phyloP scores from a whole-genome alignment of 1,284 basidiomycete species.

The Pterulicium gracile region DNA sequence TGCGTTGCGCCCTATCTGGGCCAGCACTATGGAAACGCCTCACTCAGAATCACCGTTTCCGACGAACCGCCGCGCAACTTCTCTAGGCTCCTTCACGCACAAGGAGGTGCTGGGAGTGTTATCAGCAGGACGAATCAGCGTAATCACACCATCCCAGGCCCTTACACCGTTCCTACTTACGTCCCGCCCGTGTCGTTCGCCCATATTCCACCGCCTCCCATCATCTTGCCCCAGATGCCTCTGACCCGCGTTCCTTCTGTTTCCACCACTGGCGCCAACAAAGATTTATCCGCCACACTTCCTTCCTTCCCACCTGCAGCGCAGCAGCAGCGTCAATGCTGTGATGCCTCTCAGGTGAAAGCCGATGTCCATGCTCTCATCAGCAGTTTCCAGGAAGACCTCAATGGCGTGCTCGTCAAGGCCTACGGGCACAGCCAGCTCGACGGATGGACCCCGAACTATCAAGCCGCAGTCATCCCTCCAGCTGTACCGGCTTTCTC shows the following conservation, averaged over 20 bases:
- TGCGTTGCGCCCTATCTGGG: slow-evolving; percentile 37
- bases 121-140: background rate
- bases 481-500: background rate
- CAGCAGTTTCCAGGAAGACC: slow-evolving; percentile 46
- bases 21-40: slow-evolving; percentile 39
- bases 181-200: slow-evolving; percentile 17
- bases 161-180: slow-evolving; percentile 8
- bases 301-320: slow-evolving; percentile 5
- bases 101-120: too few relatives aligned
- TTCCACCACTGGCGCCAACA: background rate
- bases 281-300: background rate
- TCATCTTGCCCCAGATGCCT: slow-evolving; percentile 16
- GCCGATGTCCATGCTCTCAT: slow-evolving; percentile 43
- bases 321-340: slow-evolving; percentile 27
- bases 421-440: slow-evolving; percentile 23
- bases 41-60: slow-evolving; percentile 51
- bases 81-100: slow-evolving; percentile 16
- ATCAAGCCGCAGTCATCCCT: background rate
- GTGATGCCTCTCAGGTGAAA: slow-evolving; percentile 39
- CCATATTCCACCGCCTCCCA: slow-evolving; percentile 26
- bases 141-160: background rate
- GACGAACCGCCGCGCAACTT: slow-evolving; percentile 36
- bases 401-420: slow-evolving; percentile 37
- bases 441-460: slow-evolving; percentile 4
- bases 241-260: background rate